A percentile compares a stretch with the other conserved stretches of the same genome.
Evolutionary conservation across 2,329 filamentous ascomycete species (phyloP).

Genomic region (Teratosphaeriaceae sp.): DNA sequence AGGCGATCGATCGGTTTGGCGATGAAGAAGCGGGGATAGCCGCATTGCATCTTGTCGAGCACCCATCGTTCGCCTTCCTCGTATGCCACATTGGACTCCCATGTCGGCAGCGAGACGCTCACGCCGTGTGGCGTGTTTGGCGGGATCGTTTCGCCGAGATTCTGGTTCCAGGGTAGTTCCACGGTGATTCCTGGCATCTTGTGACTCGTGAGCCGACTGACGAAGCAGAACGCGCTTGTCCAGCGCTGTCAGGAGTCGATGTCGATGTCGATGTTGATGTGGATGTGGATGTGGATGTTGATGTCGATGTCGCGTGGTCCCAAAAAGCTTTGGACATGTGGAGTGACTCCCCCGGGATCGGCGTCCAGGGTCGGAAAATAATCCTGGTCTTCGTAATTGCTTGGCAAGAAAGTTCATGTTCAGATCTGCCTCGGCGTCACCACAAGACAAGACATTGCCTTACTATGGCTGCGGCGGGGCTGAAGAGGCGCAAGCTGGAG

Average conservation of each 20-base stretch:
- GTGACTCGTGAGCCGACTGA: not conserved
- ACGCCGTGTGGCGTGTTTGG: conserved; percentile 79
- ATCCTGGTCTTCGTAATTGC: not conserved
- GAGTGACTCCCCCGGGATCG: too few relatives aligned
- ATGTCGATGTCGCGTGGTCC: too few relatives aligned
- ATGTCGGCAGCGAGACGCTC: conserved; percentile 92
- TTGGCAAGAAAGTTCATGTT: conserved; percentile 3
- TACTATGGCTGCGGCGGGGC: conserved; percentile 26
- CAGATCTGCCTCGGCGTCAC: conserved; percentile 1
- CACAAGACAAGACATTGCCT: not conserved
- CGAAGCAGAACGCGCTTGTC: too few relatives aligned
- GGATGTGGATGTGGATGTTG: too few relatives aligned
- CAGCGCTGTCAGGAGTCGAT: too few relatives aligned
- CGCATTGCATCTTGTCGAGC: conserved; percentile 74
- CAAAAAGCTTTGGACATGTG: not conserved
- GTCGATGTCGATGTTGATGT: too few relatives aligned
- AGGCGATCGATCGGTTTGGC: conserved; percentile 76
- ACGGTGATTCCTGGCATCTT: conserved; percentile 14
- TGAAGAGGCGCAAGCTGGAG: conserved; percentile 29
- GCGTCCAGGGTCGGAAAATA: not conserved
- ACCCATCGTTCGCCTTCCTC: conserved; percentile 90
- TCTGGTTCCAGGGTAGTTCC: conserved; percentile 28
- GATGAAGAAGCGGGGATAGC: conserved; percentile 92
- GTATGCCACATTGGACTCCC: conserved; percentile 84
- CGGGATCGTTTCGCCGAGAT: conserved; percentile 62